Evolutionary conservation across 2,329 filamentous ascomycete genomes (phyloP), one percentile per base, ranked within the genome.

Genomic region (Fusarium transvaalense): DNA sequence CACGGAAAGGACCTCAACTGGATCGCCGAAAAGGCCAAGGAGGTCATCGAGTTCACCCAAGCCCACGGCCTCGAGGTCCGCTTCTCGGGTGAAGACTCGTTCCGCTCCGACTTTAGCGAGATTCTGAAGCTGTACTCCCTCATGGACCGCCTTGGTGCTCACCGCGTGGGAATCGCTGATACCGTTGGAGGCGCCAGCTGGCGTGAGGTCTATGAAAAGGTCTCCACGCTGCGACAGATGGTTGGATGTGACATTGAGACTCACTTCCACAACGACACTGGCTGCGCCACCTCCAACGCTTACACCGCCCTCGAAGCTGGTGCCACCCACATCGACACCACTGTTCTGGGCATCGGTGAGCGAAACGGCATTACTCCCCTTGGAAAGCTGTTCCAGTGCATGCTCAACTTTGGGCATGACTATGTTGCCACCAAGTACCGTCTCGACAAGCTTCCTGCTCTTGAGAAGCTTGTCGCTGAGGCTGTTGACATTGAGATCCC

Each of bases 1-100:
- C 93, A 96, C 80, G 93, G 93, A 78, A 97, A 97, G 87, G 91
- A 94, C 76, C 94, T 97, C 89, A 89, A 93, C 76, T 95, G 90
- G 76, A 91, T 96, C 83, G 94, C 95, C 85, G 88, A 83, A 80
- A 72, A 71, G 55, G 70, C 70, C 23, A 51, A 61, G 52, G 70
- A 72, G 25, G 65, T 72, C 91, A 77, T 72, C 17, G 61, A 65
- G 10, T 73, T 56, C 39, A 68, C 59, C 46, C 56, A 68, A 19
- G 55, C 66, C 13, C 39, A 76, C 41, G 65, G 61, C 53, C 67
- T 76, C n/a, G 75, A 76, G 58, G 73, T 78, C 39, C 76, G 75
- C 47, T 78, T 80, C 81, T 94, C 91, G 42, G 91, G 88, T 61
- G 93, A 96, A 80, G 93, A 96, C 79, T 94, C 92, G 2, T 96